Percentiles rank a stretch among this genome's conserved stretches.
These are phyloP conservation scores for Hanseniaspora meyeri DNA, from an alignment of 805 yeast genomes.

Conservation along the genomic window DNA sequence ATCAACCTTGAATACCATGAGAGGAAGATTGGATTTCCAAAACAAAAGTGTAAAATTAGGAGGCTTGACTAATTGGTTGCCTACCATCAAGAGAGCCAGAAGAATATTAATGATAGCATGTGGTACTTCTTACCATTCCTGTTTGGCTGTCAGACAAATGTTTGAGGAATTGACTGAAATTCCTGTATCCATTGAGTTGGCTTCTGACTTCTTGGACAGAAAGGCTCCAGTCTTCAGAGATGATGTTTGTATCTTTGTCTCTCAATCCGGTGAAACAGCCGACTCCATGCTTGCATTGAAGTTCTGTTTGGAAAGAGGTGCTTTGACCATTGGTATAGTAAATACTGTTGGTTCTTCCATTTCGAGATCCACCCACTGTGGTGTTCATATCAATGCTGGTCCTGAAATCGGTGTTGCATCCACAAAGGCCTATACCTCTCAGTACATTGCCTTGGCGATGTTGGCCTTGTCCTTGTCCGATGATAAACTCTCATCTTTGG, in stretches of 20 bases:
- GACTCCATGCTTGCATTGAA: slow-evolving; percentile 91
- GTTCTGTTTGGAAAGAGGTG: slow-evolving; percentile 93
- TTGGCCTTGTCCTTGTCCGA: slow-evolving; percentile 89
- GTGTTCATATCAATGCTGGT: slow-evolving; percentile 98
- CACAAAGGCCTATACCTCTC: slow-evolving; percentile 97
- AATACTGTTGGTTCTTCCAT: slow-evolving; percentile 95
- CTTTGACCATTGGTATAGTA: slow-evolving; percentile 93
- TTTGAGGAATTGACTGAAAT: slow-evolving; percentile 94
- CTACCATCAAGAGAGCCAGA: slow-evolving; percentile 86
- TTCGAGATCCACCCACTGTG: slow-evolving; percentile 95
- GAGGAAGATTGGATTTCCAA: slow-evolving; percentile 94
- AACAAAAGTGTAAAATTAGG: slow-evolving; percentile 69
- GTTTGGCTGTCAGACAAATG: slow-evolving; percentile 90
- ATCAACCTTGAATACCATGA: slow-evolving; percentile 95
- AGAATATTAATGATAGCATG: slow-evolving; percentile 97
- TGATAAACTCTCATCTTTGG: slow-evolving; percentile 64
- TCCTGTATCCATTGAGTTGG: slow-evolving; percentile 84
- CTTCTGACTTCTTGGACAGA: slow-evolving; percentile 90
- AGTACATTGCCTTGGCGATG: slow-evolving; percentile 93
- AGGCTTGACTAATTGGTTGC: slow-evolving; percentile 73
- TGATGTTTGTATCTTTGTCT: slow-evolving; percentile 92
- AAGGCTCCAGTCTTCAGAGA: slow-evolving; percentile 95
- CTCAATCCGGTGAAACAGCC: slow-evolving; percentile 98
- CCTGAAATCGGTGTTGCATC: slow-evolving; percentile 99
- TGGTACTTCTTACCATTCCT: slow-evolving; percentile 97